phyloP scores from a whole-genome alignment of 768 basidiomycete genomes.

The Kwoniella heveanensis region DNA sequence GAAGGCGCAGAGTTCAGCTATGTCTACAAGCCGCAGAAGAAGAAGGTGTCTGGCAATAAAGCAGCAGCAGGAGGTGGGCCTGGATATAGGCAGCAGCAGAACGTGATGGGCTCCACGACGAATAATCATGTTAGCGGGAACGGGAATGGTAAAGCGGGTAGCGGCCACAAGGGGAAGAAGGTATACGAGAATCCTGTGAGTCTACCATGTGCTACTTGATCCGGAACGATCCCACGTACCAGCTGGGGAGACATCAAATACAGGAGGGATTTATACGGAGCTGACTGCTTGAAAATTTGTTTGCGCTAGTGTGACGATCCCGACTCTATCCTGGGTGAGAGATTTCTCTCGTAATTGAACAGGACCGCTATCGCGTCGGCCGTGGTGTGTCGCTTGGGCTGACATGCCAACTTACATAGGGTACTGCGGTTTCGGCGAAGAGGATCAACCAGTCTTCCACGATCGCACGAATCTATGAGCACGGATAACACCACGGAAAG shows the following conservation, averaged over 20 bases:
- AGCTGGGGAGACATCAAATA: too few relatives aligned
- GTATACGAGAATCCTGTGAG: conserved; percentile 11
- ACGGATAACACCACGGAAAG: too few relatives aligned
- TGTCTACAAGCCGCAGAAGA: conserved; percentile 7
- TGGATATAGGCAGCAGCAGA: not conserved
- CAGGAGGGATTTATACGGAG: too few relatives aligned
- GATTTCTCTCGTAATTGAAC: too few relatives aligned
- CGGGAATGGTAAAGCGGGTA: not conserved
- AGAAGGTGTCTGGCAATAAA: not conserved
- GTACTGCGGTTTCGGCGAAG: conserved; percentile 12
- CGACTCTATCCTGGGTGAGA: conserved; percentile 9
- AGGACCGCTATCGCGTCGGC: too few relatives aligned
- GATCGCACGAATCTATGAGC: not conserved
- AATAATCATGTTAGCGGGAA: not conserved
- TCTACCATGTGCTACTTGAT: not conserved
- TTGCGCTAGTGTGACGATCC: conserved; percentile 12
- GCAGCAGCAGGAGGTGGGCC: not conserved
- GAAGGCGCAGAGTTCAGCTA: conserved; percentile 5
- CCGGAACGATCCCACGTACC: not conserved
- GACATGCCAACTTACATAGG: not conserved
- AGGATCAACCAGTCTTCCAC: conserved; percentile 9
- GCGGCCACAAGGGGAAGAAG: conserved; percentile 5
- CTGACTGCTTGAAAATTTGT: too few relatives aligned
- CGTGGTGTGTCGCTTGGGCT: too few relatives aligned
- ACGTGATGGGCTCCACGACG: not conserved